Evolutionary conservation across 441 rosid genomes (phyloP).

Genomic region (Adansonia gregorii): DNA sequence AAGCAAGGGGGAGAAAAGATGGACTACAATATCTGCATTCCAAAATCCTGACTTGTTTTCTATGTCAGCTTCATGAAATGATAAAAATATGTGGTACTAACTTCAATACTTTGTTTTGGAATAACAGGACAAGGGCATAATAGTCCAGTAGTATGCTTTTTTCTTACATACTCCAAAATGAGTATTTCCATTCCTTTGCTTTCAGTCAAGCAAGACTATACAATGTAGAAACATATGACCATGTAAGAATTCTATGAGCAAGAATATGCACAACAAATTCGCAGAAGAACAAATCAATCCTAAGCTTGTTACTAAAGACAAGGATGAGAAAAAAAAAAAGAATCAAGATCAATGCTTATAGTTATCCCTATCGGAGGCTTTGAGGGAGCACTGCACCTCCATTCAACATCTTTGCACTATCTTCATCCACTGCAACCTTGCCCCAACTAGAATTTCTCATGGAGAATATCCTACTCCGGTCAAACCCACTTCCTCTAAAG

Average conservation of each 20-base stretch:
- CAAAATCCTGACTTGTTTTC: not conserved
- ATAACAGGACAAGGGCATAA: not conserved
- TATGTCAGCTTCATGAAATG: not conserved
- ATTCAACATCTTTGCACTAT: constrained; percentile 32
- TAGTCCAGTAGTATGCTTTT: not conserved
- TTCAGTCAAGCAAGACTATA: constrained; percentile 24
- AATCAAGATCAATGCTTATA: not conserved
- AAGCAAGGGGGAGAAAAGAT: not conserved
- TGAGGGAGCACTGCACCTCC: constrained; percentile 46
- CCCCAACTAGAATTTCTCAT: constrained; percentile 75
- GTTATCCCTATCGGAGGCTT: constrained; percentile 33
- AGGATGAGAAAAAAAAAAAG: not conserved
- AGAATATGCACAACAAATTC: constrained; percentile 15
- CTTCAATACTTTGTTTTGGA: not conserved
- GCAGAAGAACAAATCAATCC: constrained; percentile 31
- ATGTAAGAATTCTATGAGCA: constrained; percentile 1
- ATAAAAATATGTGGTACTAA: not conserved
- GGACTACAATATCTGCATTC: not conserved
- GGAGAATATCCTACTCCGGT: constrained; percentile 67
- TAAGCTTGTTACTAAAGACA: constrained; percentile 20
- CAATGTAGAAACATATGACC: constrained; percentile 11
- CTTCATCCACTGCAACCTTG: constrained; percentile 56
- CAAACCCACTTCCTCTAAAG: constrained; percentile 72
- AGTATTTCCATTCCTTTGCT: not conserved
- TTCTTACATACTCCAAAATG: not conserved